Conservation (phyloP, 257 asterid genomes). For the Anisodus acutangulus region DNA sequence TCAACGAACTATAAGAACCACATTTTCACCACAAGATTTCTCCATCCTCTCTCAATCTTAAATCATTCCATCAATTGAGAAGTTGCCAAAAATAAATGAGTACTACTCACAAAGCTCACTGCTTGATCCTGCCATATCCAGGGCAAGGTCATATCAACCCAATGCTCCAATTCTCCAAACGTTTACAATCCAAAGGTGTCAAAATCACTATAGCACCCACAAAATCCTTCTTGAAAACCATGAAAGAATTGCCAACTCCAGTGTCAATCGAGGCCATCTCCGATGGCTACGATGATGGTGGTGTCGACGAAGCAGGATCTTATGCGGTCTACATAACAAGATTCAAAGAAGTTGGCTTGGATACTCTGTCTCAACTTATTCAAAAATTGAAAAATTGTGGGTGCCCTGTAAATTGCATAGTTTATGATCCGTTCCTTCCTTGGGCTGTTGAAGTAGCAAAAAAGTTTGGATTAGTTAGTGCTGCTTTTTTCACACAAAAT, state of each 20-base stretch:
- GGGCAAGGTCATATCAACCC: no score
- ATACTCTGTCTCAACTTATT: slow-evolving; percentile 30
- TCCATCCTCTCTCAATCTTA: not conserved
- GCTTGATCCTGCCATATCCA: no score
- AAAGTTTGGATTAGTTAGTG: slow-evolving; percentile 10
- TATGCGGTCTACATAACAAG: slow-evolving; percentile 40
- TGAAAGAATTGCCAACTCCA: slow-evolving; percentile 36
- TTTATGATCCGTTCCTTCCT: slow-evolving; percentile 36
- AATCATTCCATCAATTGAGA: not conserved
- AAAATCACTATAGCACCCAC: slow-evolving; percentile 26
- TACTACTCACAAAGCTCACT: not conserved
- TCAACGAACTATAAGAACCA: not conserved
- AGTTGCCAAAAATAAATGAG: slow-evolving; percentile 23
- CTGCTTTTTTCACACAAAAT: slow-evolving; percentile 33
- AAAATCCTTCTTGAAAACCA: not conserved
- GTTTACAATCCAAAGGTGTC: slow-evolving; percentile 31
- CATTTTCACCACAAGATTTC: not conserved
- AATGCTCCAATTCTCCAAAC: no score
- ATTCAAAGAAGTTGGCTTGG: slow-evolving; percentile 35
- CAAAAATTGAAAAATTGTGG: not conserved
- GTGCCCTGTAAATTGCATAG: slow-evolving; percentile 30
- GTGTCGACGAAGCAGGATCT: slow-evolving; percentile 25
- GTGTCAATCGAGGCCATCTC: slow-evolving; percentile 34
- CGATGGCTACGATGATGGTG: slow-evolving; percentile 34
- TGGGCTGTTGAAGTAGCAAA: slow-evolving; percentile 39